Percentiles rank a stretch among this genome's conserved stretches.
Conservation (phyloP, 495 filamentous ascomycete genomes). For the Apiosordaria backusii region DNA sequence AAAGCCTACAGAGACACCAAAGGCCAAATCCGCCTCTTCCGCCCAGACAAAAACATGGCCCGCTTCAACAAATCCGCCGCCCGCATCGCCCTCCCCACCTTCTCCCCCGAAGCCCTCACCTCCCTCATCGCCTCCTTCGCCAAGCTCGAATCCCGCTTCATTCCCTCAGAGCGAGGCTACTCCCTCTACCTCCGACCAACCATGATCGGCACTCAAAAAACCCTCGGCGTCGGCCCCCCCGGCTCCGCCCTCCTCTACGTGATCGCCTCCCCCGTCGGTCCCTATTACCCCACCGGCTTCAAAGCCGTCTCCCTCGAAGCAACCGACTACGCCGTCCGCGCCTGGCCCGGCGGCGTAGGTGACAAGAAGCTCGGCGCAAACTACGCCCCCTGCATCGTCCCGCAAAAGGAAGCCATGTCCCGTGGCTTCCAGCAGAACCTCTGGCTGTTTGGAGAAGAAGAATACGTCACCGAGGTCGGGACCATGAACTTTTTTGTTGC, state of each 20-base stretch:
- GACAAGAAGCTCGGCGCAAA: conserved; percentile 98
- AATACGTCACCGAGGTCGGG: conserved; percentile 92
- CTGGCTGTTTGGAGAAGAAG: conserved; percentile 93
- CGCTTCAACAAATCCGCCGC: conserved; percentile 84
- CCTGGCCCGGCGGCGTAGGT: conserved; percentile 95
- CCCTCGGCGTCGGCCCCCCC: conserved; percentile 85
- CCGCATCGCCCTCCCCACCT: conserved; percentile 86
- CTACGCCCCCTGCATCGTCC: conserved; percentile 93
- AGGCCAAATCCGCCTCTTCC: conserved; percentile 78
- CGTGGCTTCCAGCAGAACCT: conserved; percentile 96
- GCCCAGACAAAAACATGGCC: conserved; percentile 95
- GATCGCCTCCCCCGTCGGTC: conserved; percentile 94
- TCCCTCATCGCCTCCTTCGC: conserved; percentile 76
- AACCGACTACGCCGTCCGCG: conserved; percentile 89
- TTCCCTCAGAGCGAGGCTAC: conserved; percentile 80
- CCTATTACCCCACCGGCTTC: conserved; percentile 97
- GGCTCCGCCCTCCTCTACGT: conserved; percentile 88
- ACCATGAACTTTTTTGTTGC: conserved; percentile 97
- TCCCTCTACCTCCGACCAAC: conserved; percentile 92
- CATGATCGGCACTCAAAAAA: conserved; percentile 93
- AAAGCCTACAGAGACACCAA: conserved; percentile 87
- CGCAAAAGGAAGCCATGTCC: conserved; percentile 83
- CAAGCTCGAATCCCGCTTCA: conserved; percentile 79
- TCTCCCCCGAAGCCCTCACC: conserved; percentile 66
- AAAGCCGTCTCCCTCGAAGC: conserved; percentile 93